Conservation (phyloP, 306 rosid genomes). For the Mimosa pudica region DNA sequence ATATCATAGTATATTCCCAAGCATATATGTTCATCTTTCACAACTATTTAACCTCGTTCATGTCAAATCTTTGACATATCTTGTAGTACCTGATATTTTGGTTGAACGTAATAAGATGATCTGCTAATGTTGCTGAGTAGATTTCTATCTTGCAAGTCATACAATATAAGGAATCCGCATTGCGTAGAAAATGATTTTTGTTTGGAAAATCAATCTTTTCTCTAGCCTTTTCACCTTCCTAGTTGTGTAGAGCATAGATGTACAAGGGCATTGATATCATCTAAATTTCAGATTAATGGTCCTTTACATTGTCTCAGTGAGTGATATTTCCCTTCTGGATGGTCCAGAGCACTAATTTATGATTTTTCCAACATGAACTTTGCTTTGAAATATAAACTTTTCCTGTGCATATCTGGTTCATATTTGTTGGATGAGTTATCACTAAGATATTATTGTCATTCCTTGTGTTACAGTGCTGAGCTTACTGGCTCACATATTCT, state of each 20-base stretch:
- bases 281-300: not conserved
- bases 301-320: not conserved
- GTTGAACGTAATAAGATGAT: not conserved
- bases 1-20: not conserved
- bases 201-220: not conserved
- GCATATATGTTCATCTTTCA: not conserved
- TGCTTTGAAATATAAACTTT: not conserved
- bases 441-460: not conserved
- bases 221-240: slow-evolving; percentile 1
- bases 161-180: not conserved
- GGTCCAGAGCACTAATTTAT: not conserved
- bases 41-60: too few species aligned
- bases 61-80: not conserved
- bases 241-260: not conserved
- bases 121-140: not conserved
- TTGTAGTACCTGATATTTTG: not conserved
- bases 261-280: not conserved
- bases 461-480: slow-evolving; percentile 3
- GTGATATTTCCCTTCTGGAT: not conserved
- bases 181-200: not conserved
- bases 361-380: not conserved
- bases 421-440: slow-evolving; percentile 6
- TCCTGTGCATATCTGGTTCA: not conserved
- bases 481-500: slow-evolving; percentile 5
- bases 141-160: not conserved